Conservation (phyloP, 371 early-diverging fungal genomes). For the Mortierella sp. region DNA sequence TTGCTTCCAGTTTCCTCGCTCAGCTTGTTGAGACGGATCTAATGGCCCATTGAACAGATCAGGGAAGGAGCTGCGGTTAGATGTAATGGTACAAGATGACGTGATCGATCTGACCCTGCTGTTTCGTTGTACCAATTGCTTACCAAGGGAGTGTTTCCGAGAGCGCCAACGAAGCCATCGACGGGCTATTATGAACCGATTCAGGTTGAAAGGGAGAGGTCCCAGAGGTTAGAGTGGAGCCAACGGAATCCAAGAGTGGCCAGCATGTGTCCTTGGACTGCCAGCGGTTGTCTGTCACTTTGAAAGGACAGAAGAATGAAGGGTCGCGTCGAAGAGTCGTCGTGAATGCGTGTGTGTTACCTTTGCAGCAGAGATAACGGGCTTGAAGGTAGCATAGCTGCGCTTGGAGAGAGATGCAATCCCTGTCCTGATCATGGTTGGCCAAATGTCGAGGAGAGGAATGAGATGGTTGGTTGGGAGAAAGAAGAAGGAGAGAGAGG, state of each 20-base stretch:
- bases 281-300: no score
- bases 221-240: no score
- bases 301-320: not conserved
- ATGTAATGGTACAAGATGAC: constrained; percentile 9
- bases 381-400: constrained; percentile 59
- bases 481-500: not conserved
- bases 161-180: constrained; percentile 88
- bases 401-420: constrained; percentile 55
- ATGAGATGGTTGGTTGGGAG: no score
- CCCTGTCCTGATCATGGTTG: constrained; percentile 39
- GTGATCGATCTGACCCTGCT: not conserved
- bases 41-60: constrained; percentile 3
- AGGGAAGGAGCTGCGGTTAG: not conserved
- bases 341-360: constrained; percentile 1
- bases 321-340: not conserved
- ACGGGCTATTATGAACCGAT: constrained; percentile 30
- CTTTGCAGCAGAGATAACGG: constrained; percentile 53
- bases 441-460: no score
- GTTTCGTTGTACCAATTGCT: constrained; percentile 32
- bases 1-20: constrained; percentile 89
- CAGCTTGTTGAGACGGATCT: constrained; percentile 79
- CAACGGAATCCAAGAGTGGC: no score
- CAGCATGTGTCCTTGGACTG: no score
- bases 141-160: constrained; percentile 95
- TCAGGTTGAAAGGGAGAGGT: not conserved